Evolutionary conservation across 306 rosid species (phyloP).

Genomic region (Trichosanthes cucumerina): DNA sequence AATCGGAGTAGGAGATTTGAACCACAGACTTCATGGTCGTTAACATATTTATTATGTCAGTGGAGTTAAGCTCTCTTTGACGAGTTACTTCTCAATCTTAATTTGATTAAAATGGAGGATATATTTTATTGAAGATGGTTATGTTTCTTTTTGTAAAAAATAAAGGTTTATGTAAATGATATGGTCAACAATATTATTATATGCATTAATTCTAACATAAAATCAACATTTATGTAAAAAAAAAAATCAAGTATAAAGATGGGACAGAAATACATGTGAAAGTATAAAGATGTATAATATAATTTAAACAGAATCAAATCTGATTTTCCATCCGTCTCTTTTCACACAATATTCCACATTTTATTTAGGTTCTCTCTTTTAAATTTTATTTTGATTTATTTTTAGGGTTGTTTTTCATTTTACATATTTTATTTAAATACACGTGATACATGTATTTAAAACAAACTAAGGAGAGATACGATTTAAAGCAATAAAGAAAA

Average conservation of each 20-base stretch:
- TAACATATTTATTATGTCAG: too few relatives aligned
- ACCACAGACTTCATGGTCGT: too few relatives aligned
- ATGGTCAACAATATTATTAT: neutral
- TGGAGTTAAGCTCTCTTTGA: too few relatives aligned
- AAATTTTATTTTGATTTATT: neutral
- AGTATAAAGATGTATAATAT: neutral
- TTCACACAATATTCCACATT: neutral
- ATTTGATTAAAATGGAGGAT: too few relatives aligned
- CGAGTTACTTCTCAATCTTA: too few relatives aligned
- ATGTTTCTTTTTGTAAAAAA: too few relatives aligned
- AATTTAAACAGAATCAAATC: neutral
- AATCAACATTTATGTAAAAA: neutral
- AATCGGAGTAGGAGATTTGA: too few relatives aligned
- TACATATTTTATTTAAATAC: neutral
- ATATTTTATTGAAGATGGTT: too few relatives aligned
- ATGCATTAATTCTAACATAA: neutral
- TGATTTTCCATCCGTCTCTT: neutral
- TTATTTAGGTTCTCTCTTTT: neutral
- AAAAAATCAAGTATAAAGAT: neutral
- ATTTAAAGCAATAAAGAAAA: neutral
- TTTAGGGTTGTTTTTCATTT: neutral
- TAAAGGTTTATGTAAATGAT: too few relatives aligned
- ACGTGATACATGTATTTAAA: neutral
- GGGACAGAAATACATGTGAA: neutral
- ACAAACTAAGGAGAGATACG: neutral